Percentiles rank a stretch among this genome's conserved stretches.
Evolutionary conservation across 768 basidiomycete genomes (phyloP).

Genomic region (Russula vinacea): DNA sequence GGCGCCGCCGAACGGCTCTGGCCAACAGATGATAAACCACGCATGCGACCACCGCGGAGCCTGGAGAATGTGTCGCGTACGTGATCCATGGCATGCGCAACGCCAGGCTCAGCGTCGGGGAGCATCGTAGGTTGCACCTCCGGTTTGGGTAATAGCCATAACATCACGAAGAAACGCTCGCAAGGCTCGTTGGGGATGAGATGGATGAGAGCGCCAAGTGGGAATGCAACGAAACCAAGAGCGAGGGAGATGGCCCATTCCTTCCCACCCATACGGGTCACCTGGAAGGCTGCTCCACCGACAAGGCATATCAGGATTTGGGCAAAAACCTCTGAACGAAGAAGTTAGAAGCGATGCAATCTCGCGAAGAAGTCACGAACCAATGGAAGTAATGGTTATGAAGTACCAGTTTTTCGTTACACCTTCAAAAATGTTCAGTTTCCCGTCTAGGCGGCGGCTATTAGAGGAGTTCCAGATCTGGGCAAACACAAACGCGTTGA

Average conservation of each 20-base stretch:
- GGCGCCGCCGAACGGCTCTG: constrained; percentile 67
- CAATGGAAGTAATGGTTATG: constrained; percentile 77
- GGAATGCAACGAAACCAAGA: constrained; percentile 82
- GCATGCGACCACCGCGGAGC: constrained; percentile 83
- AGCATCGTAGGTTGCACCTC: constrained; percentile 62
- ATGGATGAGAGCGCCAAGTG: constrained; percentile 80
- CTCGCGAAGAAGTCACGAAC: constrained; percentile 44
- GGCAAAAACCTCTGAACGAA: constrained; percentile 67
- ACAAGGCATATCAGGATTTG: constrained; percentile 90
- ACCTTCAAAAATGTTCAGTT: constrained; percentile 86
- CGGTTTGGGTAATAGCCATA: constrained; percentile 60
- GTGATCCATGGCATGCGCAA: constrained; percentile 76
- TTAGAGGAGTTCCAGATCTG: constrained; percentile 97
- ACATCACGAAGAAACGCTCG: constrained; percentile 54
- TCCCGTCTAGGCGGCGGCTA: constrained; percentile 79
- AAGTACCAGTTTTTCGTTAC: constrained; percentile 80
- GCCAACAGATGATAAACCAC: constrained; percentile 79
- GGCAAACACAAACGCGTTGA: constrained; percentile 97
- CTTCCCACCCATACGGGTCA: constrained; percentile 67
- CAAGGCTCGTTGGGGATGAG: constrained; percentile 77
- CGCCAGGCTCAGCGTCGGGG: constrained; percentile 56
- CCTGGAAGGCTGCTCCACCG: constrained; percentile 89
- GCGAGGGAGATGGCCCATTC: constrained; percentile 95
- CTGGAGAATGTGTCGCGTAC: constrained; percentile 84
- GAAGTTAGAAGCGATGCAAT: constrained; percentile 12